A percentile compares a stretch with the other conserved stretches of the same genome.
Evolutionary conservation across 345 rosid genomes (phyloP).

Genomic region (Eucalyptus pumila): DNA sequence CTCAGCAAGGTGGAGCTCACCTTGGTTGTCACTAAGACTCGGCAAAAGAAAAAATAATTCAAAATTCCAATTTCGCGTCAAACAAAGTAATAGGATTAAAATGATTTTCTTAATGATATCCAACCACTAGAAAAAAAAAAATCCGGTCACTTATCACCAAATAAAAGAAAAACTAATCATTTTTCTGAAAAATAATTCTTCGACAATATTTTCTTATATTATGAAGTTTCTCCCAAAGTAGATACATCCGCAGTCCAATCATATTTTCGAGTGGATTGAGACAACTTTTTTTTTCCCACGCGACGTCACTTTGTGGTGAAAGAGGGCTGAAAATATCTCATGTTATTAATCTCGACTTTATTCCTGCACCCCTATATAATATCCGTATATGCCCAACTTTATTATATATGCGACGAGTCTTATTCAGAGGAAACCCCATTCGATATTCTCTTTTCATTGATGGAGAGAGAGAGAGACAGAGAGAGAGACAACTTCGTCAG

Average conservation of each 20-base stretch:
- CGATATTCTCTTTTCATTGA: neutral
- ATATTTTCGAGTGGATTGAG: neutral
- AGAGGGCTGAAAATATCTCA: neutral
- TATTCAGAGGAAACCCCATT: neutral
- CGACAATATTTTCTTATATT: neutral
- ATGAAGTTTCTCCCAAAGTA: neutral
- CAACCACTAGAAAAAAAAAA: fast-evolving
- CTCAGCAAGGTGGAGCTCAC: fast-evolving
- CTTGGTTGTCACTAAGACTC: fast-evolving
- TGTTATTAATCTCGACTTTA: neutral
- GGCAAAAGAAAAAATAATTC: neutral
- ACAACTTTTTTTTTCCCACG: neutral
- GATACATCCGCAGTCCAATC: neutral
- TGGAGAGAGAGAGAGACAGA: neutral
- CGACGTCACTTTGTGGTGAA: neutral
- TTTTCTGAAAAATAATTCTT: neutral
- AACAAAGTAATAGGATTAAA: neutral
- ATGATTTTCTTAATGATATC: neutral
- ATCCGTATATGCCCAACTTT: neutral
- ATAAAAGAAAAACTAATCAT: neutral
- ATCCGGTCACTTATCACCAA: fast-evolving
- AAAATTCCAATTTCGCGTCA: neutral
- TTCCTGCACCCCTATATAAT: neutral
- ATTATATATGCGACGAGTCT: neutral
- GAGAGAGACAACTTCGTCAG: neutral